phyloP scores from a whole-genome alignment of 306 rosid species.

The Abrus precatorius region DNA sequence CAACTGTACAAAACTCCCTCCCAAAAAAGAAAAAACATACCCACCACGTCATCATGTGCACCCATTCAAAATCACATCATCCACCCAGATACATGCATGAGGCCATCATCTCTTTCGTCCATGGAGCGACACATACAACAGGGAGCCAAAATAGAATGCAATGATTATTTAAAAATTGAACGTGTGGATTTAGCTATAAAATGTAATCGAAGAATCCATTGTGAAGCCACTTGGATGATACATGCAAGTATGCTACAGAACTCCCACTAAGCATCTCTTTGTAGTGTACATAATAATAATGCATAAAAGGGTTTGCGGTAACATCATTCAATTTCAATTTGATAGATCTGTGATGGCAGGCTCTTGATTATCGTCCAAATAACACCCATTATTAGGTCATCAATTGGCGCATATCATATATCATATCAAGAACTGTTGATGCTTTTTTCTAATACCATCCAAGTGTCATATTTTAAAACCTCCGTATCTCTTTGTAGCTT shows the following conservation, averaged over 20 bases:
- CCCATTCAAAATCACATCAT: constrained; percentile 25
- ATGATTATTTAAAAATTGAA: constrained; percentile 34
- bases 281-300: constrained; percentile 11
- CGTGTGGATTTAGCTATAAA: constrained; percentile 33
- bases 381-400: constrained; percentile 29
- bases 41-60: constrained; percentile 52
- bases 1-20: neutral
- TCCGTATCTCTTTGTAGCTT: constrained; percentile 14
- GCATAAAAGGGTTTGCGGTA: constrained; percentile 36
- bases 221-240: constrained; percentile 51
- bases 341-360: constrained; percentile 17
- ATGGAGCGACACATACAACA: neutral
- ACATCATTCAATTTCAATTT: constrained; percentile 41
- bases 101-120: neutral
- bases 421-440: constrained; percentile 14
- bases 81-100: constrained; percentile 31
- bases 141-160: constrained; percentile 35
- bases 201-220: constrained; percentile 56
- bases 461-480: constrained; percentile 38
- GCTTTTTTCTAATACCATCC: constrained; percentile 46
- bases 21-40: neutral
- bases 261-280: constrained; percentile 52
- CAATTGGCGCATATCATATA: constrained; percentile 34
- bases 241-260: constrained; percentile 49
- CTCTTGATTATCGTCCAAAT: constrained; percentile 44